Evolutionary conservation across 2,329 filamentous ascomycete species (phyloP).

Genomic region (Calonectria hawksworthii): DNA sequence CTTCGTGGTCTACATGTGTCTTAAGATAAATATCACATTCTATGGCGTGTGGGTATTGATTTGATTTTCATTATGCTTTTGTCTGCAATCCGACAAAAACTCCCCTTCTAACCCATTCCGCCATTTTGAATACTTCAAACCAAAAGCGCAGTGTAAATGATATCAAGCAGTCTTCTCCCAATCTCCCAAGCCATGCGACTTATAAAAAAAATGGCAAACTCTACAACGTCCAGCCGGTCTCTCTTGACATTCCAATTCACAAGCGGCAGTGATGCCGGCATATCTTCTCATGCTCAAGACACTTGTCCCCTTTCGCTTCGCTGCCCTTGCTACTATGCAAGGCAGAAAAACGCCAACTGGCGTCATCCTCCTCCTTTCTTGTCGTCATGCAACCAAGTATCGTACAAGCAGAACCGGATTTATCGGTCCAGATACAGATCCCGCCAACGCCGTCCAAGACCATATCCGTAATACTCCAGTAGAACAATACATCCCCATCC

Average conservation of each 20-base stretch:
- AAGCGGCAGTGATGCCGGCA: conserved; percentile 20
- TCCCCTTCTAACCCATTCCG: conserved; percentile 34
- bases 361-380: conserved; percentile 32
- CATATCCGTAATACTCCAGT: conserved; percentile 47
- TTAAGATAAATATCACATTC: not conserved
- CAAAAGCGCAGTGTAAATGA: conserved; percentile 13
- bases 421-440: conserved; percentile 44
- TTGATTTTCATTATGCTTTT: conserved; percentile 14
- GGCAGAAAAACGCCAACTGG: not conserved
- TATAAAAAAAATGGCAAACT: conserved; percentile 34
- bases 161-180: conserved; percentile 16
- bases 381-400: conserved; percentile 47
- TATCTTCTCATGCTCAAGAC: conserved; percentile 21
- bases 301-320: not conserved
- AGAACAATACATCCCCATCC: conserved; percentile 40
- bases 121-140: conserved; percentile 38
- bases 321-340: conserved; percentile 6
- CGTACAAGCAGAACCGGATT: conserved; percentile 48
- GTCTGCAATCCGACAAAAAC: conserved; percentile 25
- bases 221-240: conserved; percentile 38
- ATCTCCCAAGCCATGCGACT: conserved; percentile 42
- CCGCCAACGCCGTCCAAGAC: conserved; percentile 46
- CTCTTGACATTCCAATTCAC: conserved; percentile 26
- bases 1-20: not conserved
- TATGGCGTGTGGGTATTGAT: not conserved